Evolutionary conservation across 805 yeast species (phyloP), one percentile per base, ranked within the genome.

Genomic region (Myxozyma lipomycoides): DNA sequence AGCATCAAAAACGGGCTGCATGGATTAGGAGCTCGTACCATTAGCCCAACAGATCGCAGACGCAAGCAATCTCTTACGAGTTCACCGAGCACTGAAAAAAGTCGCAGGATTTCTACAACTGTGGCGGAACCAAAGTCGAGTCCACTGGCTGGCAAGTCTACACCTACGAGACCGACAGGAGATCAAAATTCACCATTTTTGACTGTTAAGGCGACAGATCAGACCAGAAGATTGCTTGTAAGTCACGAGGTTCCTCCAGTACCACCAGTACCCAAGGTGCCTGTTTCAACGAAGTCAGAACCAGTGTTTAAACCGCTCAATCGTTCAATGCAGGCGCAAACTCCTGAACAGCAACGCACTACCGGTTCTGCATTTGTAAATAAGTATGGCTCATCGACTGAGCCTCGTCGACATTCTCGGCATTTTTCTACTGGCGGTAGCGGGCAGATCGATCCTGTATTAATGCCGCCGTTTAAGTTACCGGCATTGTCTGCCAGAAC

Each of bases 211-310:
- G n/a, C n/a, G n/a, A n/a, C n/a, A n/a, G n/a, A n/a, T n/a, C n/a
- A n/a, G n/a, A n/a, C n/a, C n/a, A n/a, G n/a, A n/a, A n/a, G n/a
- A n/a, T n/a, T n/a, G n/a, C n/a, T n/a, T n/a, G n/a, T n/a, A n/a
- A n/a, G n/a, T n/a, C n/a, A 35, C 12, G 42, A 40, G n/a, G 41
- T 51, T 22, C 58, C 58, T 10, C 58, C 58, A 3, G 51, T 54
- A 19, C 58, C 58, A 4, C 58, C 58, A 21, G 26, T 54, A 17
- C 58, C 58, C 32, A 10, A 22, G 10, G 26, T 34, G 15, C 6
- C 38, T 6, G 18, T 35, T 15, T 9, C 32, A 7, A n/a, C n/a
- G n/a, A n/a, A n/a, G n/a, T n/a, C n/a, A n/a, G n/a, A n/a, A n/a
- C n/a, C n/a, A n/a, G n/a, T n/a, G n/a, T n/a, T n/a, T n/a, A n/a